Evolutionary conservation across 2,329 filamentous ascomycete genomes (phyloP).

Genomic region (Cryoendolithus antarcticus): DNA sequence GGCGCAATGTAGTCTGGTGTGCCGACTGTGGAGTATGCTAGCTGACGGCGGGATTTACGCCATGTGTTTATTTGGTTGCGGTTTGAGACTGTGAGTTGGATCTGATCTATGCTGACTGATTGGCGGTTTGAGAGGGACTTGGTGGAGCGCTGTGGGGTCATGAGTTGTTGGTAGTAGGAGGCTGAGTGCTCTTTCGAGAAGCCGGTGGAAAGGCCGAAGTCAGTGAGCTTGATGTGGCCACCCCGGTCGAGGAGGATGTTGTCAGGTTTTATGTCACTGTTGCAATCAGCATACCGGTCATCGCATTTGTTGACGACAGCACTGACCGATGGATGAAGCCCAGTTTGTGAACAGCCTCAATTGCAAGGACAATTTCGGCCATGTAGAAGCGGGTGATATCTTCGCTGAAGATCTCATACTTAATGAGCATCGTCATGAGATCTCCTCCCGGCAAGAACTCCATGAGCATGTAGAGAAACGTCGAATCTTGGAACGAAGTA

Average conservation of each 20-base stretch:
- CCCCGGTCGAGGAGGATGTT: slow-evolving; percentile 93
- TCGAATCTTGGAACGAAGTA: slow-evolving; percentile 92
- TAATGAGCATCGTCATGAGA: slow-evolving; percentile 99
- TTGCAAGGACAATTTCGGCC: slow-evolving; percentile 94
- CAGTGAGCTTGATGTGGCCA: slow-evolving; percentile 94
- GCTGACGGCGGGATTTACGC: slow-evolving; percentile 86
- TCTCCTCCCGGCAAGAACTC: slow-evolving; percentile 97
- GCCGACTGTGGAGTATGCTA: slow-evolving; percentile 96
- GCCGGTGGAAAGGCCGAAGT: slow-evolving; percentile 93
- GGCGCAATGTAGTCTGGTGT: slow-evolving; percentile 98
- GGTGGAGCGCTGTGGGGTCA: slow-evolving; percentile 45
- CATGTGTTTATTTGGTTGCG: slow-evolving; percentile 97
- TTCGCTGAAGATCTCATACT: slow-evolving; percentile 98
- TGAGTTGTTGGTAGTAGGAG: slow-evolving; percentile 92
- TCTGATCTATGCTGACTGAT: slow-evolving; percentile 93
- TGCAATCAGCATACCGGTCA: background rate
- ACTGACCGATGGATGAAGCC: slow-evolving; percentile 91
- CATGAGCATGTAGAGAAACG: slow-evolving; percentile 98
- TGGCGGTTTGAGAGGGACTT: slow-evolving; percentile 56
- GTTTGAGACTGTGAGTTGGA: slow-evolving; percentile 95
- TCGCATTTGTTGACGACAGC: background rate
- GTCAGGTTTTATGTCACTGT: slow-evolving; percentile 95
- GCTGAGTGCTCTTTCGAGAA: slow-evolving; percentile 98
- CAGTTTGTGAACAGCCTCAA: slow-evolving; percentile 94
- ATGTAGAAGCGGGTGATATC: slow-evolving; percentile 99